phyloP scores from a whole-genome alignment of 805 yeast genomes.

The Ogataea henricii region DNA sequence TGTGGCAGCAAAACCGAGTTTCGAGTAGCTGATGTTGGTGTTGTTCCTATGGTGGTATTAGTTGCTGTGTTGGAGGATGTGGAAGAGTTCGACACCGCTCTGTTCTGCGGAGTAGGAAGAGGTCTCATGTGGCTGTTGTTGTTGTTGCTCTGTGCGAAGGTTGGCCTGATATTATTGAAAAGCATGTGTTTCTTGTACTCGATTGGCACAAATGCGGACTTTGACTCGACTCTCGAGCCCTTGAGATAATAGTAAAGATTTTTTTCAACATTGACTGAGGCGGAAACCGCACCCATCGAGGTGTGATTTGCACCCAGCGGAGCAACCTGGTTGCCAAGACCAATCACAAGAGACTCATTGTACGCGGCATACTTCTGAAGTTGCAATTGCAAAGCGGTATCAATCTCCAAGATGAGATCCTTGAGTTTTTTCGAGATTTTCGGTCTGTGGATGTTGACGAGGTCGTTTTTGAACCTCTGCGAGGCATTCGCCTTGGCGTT shows the following conservation, averaged over 20 bases:
- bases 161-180: conserved; percentile 32
- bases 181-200: conserved; percentile 74
- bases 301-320: conserved; percentile 56
- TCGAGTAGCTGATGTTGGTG: background rate
- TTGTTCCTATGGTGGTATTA: background rate
- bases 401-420: conserved; percentile 80
- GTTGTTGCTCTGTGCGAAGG: background rate
- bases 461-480: conserved; percentile 70
- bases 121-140: background rate
- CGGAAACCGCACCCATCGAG: conserved; percentile 77
- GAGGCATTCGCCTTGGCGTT: conserved; percentile 73
- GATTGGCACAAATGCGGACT: conserved; percentile 55
- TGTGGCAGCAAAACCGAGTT: background rate
- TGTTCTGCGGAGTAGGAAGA: conserved; percentile 3
- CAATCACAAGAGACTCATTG: conserved; percentile 79
- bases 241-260: conserved; percentile 71
- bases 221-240: conserved; percentile 37
- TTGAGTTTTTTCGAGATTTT: conserved; percentile 68
- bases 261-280: conserved; percentile 77
- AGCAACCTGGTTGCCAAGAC: conserved; percentile 78
- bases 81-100: conserved; percentile 5
- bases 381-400: conserved; percentile 86
- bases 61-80: conserved; percentile 3
- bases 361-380: conserved; percentile 86
- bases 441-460: conserved; percentile 76